Percentiles rank a stretch among this genome's conserved stretches.
phyloP scores from a whole-genome alignment of 805 yeast genomes.

The Grigorovia transvaalensis region DNA sequence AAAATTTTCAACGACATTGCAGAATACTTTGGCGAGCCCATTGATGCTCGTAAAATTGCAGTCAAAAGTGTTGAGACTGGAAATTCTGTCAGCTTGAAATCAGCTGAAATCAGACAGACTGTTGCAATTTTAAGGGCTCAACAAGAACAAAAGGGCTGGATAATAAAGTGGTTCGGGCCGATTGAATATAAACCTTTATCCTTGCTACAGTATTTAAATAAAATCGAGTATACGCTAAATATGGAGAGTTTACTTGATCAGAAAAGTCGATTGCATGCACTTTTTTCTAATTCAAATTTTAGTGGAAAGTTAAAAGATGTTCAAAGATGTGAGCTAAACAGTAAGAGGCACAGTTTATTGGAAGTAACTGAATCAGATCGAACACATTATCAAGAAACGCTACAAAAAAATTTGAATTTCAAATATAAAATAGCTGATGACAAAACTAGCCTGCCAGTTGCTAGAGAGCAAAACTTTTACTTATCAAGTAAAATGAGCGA shows the following conservation, averaged over 20 bases:
- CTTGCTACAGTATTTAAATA: constrained; percentile 30
- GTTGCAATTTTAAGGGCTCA: constrained; percentile 35
- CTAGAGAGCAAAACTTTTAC: not conserved
- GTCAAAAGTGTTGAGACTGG: constrained; percentile 27
- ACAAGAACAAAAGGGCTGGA: constrained; percentile 35
- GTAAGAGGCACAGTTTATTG: not conserved
- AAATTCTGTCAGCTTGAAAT: constrained; percentile 19
- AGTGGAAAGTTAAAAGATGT: not conserved
- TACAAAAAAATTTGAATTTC: not conserved
- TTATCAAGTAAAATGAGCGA: not conserved
- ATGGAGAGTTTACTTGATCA: constrained; percentile 12
- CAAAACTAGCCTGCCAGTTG: not conserved
- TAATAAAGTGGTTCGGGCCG: constrained; percentile 62
- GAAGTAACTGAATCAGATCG: not conserved
- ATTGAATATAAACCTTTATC: constrained; percentile 43
- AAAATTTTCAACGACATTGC: constrained; percentile 28
- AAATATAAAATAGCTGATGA: not conserved
- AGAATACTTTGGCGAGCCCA: constrained; percentile 26
- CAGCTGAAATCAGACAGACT: constrained; percentile 27
- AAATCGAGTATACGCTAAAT: constrained; percentile 23
- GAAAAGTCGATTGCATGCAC: too few species aligned
- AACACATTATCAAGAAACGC: not conserved
- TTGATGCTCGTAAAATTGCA: constrained; percentile 27
- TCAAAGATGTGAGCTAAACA: not conserved
- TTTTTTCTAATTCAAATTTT: not conserved